Evolutionary conservation across 805 yeast species (phyloP).

Genomic region (Kazachstania psychrophila): DNA sequence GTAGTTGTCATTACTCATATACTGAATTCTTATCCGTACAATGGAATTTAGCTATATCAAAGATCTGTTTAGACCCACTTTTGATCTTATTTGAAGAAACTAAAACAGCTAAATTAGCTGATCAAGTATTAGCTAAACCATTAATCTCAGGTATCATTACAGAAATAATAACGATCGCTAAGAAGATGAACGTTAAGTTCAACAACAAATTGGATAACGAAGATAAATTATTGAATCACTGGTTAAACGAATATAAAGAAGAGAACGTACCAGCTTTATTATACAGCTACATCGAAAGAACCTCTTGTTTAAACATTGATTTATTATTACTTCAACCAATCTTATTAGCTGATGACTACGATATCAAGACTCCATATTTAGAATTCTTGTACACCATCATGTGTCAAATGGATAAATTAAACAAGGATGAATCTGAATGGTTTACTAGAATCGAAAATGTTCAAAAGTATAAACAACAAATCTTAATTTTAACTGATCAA

Average conservation of each 20-base stretch:
- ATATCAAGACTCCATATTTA: constrained; percentile 78
- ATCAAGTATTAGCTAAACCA: constrained; percentile 72
- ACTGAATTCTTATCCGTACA: constrained; percentile 57
- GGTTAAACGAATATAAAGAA: constrained; percentile 38
- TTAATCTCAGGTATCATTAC: constrained; percentile 64
- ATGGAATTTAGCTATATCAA: constrained; percentile 75
- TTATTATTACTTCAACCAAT: constrained; percentile 75
- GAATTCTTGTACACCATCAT: constrained; percentile 75
- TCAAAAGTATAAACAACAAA: constrained; percentile 1
- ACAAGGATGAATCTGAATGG: constrained; percentile 31
- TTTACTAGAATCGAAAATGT: constrained; percentile 15
- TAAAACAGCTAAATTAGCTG: constrained; percentile 42
- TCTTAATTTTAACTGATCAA: neutral
- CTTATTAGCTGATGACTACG: constrained; percentile 73
- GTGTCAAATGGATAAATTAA: constrained; percentile 49
- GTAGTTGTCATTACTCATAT: constrained; percentile 14
- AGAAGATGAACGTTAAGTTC: constrained; percentile 62
- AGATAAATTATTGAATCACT: constrained; percentile 42
- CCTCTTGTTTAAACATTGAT: constrained; percentile 48
- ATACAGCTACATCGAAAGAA: constrained; percentile 50
- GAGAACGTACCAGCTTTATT: constrained; percentile 44
- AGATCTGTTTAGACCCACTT: constrained; percentile 68
- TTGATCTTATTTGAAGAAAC: constrained; percentile 63
- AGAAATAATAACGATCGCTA: constrained; percentile 63
- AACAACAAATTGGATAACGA: constrained; percentile 55